Percentiles rank a stretch among this genome's conserved stretches.
Evolutionary conservation across 257 asterid species (phyloP).

Genomic region (Jaltomata sinuosa): DNA sequence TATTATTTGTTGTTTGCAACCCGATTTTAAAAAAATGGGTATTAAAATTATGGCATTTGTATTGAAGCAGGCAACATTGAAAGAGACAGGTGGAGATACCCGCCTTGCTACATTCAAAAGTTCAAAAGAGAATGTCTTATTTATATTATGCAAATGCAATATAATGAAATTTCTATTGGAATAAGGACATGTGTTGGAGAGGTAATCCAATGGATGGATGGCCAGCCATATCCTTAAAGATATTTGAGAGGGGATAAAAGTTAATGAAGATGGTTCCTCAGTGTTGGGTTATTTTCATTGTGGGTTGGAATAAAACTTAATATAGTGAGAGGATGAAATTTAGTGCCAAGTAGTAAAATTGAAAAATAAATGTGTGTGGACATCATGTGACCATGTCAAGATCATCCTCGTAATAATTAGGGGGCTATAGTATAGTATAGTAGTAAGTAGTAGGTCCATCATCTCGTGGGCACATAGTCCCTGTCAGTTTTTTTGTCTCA

Average conservation of each 20-base stretch:
- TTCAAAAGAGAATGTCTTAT: background rate
- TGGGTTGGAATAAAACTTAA: constrained; percentile 10
- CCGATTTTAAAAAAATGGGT: background rate
- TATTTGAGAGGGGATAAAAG: constrained; percentile 8
- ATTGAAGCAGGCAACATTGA: background rate
- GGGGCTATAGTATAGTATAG: no score
- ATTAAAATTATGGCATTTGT: background rate
- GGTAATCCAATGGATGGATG: background rate
- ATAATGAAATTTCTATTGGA: background rate
- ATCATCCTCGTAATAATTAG: constrained; percentile 8
- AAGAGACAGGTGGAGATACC: background rate
- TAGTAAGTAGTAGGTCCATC: background rate
- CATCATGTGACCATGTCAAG: constrained; percentile 15
- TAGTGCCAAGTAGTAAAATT: background rate
- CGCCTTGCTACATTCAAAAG: background rate
- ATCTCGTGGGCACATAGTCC: background rate
- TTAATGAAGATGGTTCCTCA: background rate
- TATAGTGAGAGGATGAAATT: background rate
- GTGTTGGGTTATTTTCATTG: constrained; percentile 30
- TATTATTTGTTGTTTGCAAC: background rate
- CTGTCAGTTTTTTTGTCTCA: constrained; percentile 20
- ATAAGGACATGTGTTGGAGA: background rate
- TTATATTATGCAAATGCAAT: background rate
- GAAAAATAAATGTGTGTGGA: background rate
- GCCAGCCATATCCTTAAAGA: background rate